phyloP scores from a whole-genome alignment of 768 basidiomycete species.

The Agrocybe pediades region DNA sequence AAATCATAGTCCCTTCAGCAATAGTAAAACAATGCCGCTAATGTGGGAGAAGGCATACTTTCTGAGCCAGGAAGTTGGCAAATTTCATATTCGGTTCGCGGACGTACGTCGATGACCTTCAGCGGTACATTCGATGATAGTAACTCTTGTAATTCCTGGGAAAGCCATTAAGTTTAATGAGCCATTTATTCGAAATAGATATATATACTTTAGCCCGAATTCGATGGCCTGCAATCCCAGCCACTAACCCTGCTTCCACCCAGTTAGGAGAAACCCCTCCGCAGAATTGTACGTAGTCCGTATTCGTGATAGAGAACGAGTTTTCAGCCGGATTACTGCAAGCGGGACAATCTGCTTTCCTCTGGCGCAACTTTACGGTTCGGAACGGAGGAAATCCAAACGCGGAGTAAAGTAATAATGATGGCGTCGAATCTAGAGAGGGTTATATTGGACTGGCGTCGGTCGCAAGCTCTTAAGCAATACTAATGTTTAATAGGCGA shows the following conservation, averaged over 20 bases:
- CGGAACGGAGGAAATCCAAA: constrained; percentile 74
- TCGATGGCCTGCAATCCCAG: constrained; percentile 42
- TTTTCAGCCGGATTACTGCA: constrained; percentile 51
- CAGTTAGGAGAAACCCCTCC: constrained; percentile 73
- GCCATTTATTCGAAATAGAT: not conserved
- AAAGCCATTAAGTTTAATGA: constrained; percentile 4
- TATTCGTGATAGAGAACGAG: constrained; percentile 17
- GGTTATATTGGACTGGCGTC: not conserved
- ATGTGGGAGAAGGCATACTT: constrained; percentile 49
- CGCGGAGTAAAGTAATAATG: constrained; percentile 76
- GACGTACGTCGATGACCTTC: constrained; percentile 77
- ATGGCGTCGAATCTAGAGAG: constrained; percentile 55
- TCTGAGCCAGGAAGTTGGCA: constrained; percentile 74
- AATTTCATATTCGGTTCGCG: constrained; percentile 81
- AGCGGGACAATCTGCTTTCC: constrained; percentile 70
- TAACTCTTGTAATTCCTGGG: constrained; percentile 49
- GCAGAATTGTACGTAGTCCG: constrained; percentile 87
- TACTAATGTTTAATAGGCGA: constrained; percentile 9
- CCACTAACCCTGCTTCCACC: constrained; percentile 52
- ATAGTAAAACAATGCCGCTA: not conserved
- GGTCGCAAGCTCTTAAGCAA: not conserved
- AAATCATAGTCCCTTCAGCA: not conserved
- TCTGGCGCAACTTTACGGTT: constrained; percentile 75
- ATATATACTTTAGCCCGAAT: constrained; percentile 43
- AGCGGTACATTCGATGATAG: constrained; percentile 29